Conservation (phyloP, 129 eudicot species). For the Dittrichia graveolens region DNA sequence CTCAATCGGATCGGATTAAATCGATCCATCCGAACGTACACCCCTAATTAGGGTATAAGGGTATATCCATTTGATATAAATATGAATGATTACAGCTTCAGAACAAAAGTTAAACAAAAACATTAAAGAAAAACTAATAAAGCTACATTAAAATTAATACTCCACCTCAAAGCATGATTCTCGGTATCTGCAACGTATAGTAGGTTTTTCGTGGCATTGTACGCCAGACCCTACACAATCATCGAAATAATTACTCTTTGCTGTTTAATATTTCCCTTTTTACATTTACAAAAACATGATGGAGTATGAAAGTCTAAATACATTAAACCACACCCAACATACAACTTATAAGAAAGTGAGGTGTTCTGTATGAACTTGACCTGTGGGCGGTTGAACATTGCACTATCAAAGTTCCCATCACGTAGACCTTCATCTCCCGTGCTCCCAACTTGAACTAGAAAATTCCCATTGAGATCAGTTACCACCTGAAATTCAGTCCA, state of each 20-base stretch:
- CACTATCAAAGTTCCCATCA: conserved; percentile 90
- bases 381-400: conserved; percentile 92
- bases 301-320: conserved; percentile 9
- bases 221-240: conserved; percentile 73
- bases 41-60: too few relatives aligned
- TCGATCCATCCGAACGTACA: too few relatives aligned
- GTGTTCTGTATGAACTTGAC: conserved; percentile 37
- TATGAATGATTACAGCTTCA: background rate
- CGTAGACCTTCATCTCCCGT: conserved; percentile 89
- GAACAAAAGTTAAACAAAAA: conserved; percentile 16
- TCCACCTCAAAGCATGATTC: conserved; percentile 95
- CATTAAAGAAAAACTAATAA: background rate
- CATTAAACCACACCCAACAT: conserved; percentile 8
- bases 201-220: conserved; percentile 78
- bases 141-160: background rate
- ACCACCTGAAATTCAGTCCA: conserved; percentile 67
- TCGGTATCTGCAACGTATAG: conserved; percentile 97
- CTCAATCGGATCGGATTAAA: too few relatives aligned
- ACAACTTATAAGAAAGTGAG: conserved; percentile 21
- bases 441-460: conserved; percentile 86
- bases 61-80: conserved; percentile 1
- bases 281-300: conserved; percentile 17
- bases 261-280: conserved; percentile 1
- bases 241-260: conserved; percentile 20
- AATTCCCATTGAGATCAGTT: conserved; percentile 92